A percentile compares a stretch with the other conserved stretches of the same genome.
These are phyloP conservation scores for Arctium lappa DNA, from an alignment of 129 eudicot genomes.

Conservation along the genomic window DNA sequence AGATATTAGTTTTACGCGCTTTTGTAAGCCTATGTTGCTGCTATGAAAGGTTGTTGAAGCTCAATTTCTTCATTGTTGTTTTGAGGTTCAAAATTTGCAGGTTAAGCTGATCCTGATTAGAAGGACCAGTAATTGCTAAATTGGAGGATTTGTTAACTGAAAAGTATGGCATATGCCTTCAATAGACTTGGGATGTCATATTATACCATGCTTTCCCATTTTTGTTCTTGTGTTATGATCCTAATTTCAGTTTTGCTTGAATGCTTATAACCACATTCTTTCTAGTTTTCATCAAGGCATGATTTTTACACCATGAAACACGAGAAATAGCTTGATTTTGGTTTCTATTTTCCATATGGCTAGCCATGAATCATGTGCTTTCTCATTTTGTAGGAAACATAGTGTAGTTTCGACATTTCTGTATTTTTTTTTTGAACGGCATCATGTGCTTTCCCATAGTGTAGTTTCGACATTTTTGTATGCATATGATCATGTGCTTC, in stretches of 20 bases:
- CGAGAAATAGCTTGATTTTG: background rate
- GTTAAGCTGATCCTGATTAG: too few relatives aligned
- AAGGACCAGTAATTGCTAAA: background rate
- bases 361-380: background rate
- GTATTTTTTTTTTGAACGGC: background rate
- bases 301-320: slow-evolving; percentile 11
- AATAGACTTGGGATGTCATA: background rate
- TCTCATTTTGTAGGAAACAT: too few relatives aligned
- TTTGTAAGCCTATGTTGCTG: background rate
- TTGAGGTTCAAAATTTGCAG: background rate
- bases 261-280: background rate
- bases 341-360: background rate
- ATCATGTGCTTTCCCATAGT: background rate
- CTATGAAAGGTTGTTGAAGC: background rate
- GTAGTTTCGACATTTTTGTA: background rate
- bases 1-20: background rate
- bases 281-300: background rate
- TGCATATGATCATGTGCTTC: background rate
- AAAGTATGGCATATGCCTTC: background rate
- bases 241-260: background rate
- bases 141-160: background rate
- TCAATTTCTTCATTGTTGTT: background rate
- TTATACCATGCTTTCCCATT: background rate
- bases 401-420: too few relatives aligned
- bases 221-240: background rate